Conservation (phyloP, 345 rosid species). For the Citrus glauca region DNA sequence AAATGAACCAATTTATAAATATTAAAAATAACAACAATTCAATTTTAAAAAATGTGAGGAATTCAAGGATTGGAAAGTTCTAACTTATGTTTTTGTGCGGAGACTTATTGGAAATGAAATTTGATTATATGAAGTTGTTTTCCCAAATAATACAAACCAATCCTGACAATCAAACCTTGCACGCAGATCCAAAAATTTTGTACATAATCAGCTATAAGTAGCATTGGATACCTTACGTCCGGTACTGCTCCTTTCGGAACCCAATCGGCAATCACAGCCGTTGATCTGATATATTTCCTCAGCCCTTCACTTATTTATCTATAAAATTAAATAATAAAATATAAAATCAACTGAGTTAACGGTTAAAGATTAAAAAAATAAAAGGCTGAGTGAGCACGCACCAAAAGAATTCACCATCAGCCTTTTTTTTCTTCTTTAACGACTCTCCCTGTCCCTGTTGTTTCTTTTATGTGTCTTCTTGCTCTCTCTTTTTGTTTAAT, state of each 20-base stretch:
- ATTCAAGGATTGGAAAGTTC: conserved; percentile 10
- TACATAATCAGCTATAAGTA: background rate
- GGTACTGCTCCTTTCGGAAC: background rate
- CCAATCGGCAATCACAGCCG: background rate
- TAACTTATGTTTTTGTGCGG: background rate
- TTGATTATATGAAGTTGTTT: background rate
- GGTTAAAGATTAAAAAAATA: background rate
- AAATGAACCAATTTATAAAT: background rate
- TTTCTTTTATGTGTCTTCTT: background rate
- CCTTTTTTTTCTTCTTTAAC: too few relatives aligned
- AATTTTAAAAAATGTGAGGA: background rate
- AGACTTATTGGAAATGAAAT: background rate
- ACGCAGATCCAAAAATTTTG: background rate
- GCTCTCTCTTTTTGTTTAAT: background rate
- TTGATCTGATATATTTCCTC: background rate
- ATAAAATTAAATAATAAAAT: background rate
- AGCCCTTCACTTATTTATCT: background rate
- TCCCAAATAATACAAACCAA: background rate
- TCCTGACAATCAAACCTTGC: background rate
- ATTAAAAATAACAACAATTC: background rate
- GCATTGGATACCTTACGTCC: conserved; percentile 26
- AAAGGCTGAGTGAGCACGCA: background rate
- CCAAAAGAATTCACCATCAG: background rate
- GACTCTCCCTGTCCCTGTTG: too few relatives aligned
- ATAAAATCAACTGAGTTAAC: background rate